Base-by-base conservation (phyloP, 768 basidiomycete genomes). In the Kwoniella europaea region DNA sequence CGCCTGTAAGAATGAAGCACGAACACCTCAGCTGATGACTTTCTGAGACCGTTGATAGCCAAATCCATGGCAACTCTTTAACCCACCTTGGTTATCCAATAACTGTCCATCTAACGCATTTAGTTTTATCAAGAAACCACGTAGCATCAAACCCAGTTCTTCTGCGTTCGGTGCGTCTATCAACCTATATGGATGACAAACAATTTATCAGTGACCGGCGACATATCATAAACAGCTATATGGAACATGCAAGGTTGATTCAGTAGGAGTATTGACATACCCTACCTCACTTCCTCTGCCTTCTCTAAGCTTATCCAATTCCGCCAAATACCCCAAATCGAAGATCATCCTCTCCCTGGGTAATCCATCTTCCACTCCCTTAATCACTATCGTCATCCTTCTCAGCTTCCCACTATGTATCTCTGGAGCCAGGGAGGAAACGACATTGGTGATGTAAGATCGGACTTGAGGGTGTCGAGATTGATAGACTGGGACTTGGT, bases 271-370 rank as follows among this genome's bases (percentile, higher is more conserved):
- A 27, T 27, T 27, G 41, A 71, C 75, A 67, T 68, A 75, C 72
- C 73, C 72, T 18, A 68, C 63, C 13, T 71, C 67, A 59, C 63
- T 69, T 24, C 75, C 62, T 22, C 69, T 42, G 22, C 71, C 71
- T 41, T 72, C 67, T 52, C 71, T 61, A 27, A 77, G 59, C 61
- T 61, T 68, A 15, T 71, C 69, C 42, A 79, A 29, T 56, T 71
- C 69, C 10, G 60, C 80, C 88, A 95, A 90, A 81, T 88, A 91
- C 71, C 91, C 89, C n/a, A 96, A 82, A 24, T 92, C 89, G 82
- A 97, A 93, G 20, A 96, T 88, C 82, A 92, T 97, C 2, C 94
- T 88, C 81, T 98, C 95, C n/a, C 97, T 84, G 16, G 93, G 87
- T 24, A 90, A 85, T 71, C 93, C 90, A 10, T 91, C 88, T 72